Evolutionary conservation across 2,329 filamentous ascomycete species (phyloP).

Genomic region (Hirsutella minnesotensis): DNA sequence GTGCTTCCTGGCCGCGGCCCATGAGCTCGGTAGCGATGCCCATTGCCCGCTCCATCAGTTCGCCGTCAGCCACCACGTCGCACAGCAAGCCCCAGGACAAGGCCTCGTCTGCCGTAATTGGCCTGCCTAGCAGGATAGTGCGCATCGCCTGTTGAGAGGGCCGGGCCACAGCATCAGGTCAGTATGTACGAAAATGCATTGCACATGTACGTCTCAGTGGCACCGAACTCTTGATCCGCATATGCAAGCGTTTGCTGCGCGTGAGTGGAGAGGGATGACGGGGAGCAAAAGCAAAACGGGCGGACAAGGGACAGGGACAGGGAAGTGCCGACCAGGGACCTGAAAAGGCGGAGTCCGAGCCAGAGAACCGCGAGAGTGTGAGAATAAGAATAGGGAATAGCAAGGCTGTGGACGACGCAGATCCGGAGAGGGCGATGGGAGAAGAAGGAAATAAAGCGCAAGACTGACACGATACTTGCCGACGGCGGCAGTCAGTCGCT

Average conservation of each 20-base stretch:
- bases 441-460: background rate
- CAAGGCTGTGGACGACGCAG: too few relatives aligned
- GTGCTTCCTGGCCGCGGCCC: slow-evolving; percentile 11
- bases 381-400: too few relatives aligned
- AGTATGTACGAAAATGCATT: background rate
- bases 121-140: slow-evolving; percentile 14
- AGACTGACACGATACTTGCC: slow-evolving; percentile 26
- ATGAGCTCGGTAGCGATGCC: slow-evolving; percentile 12
- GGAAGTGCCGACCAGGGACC: background rate
- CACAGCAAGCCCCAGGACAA: slow-evolving; percentile 14
- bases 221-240: background rate
- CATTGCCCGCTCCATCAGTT: slow-evolving; percentile 14
- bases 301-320: background rate
- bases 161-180: background rate
- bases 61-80: slow-evolving; percentile 13
- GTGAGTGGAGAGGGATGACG: background rate
- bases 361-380: too few relatives aligned
- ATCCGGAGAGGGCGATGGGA: background rate
- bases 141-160: slow-evolving; percentile 14
- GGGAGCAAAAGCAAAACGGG: too few relatives aligned
- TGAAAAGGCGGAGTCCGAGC: background rate
- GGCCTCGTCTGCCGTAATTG: slow-evolving; percentile 15
- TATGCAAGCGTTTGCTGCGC: background rate
- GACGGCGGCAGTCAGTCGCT: slow-evolving; percentile 25
- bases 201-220: slow-evolving; percentile 1